Base-by-base conservation (phyloP, 352 stramenopile genomes). In the Globisporangium uncinulatum region DNA sequence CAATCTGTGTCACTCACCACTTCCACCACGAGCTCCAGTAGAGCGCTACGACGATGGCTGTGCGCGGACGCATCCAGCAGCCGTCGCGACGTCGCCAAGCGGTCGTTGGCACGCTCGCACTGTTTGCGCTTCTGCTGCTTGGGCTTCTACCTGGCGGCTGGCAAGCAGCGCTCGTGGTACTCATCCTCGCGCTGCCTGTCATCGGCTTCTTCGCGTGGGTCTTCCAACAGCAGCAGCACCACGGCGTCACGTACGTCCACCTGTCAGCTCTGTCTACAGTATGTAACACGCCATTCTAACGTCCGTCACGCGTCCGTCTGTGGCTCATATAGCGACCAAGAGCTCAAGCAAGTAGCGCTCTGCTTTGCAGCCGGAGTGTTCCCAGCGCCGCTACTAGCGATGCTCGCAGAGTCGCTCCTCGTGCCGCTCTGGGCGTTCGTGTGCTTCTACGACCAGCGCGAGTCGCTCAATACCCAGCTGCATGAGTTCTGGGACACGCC, bases 371-470 rank as follows among this genome's bases (percentile, higher is more conserved):
- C 70, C 15, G 82, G 79, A 17, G 66, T 74, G 34, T 71, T 86
- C 41, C 68, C 79, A 14, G 53, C 70, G 19, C 44, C 66, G 17
- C 14, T 76, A 14, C 49, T 92, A 15, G 77, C 76, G 8, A 15
- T 84, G 17, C n/a, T 69, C 8, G 52, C 58, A 13, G 69, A 92
- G 53, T 14, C 62, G 8, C 37, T 76, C 29, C 47, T 92, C 9
- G 65, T 66, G 8, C 68, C 71, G 3, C 37, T 86, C 11, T 67
- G 70, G 56, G 67, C 67, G 1, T 17, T 70, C 2, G 4, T 86
- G 19, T 89, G 79, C 68, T 86, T 89, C 63, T 76, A 62, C 52
- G 66, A 86, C 65, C 76, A 92, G 57, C 54, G 69, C 32, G 51
- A 63, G 19, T 65, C 71, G 11, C 67, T 92, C 24, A 19, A 66